Conservation (phyloP, 225 moss, liverwort and hornwort genomes). For the Lunularia cruciata region DNA sequence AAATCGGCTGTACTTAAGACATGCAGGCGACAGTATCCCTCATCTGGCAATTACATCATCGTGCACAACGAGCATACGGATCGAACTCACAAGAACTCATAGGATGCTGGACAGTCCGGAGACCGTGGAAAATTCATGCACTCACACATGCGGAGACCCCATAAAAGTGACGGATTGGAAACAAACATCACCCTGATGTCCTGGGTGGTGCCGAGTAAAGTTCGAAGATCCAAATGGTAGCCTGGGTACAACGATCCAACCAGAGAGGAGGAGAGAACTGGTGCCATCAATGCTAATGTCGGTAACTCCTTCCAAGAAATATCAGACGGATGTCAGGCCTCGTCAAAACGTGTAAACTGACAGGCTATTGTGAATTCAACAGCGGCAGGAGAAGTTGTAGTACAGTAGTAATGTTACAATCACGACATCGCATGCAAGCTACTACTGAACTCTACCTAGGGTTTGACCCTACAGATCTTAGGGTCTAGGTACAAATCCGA, state of each 20-base stretch:
- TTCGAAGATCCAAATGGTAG: background rate
- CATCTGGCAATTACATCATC: constrained; percentile 7
- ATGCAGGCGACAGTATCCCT: background rate
- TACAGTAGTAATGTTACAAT: no score
- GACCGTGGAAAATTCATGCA: background rate
- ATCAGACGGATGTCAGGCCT: constrained; percentile 5
- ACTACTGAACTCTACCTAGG: background rate
- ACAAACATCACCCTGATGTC: background rate
- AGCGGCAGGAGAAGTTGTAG: constrained; percentile 3
- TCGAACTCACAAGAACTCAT: background rate
- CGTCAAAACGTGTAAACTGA: background rate
- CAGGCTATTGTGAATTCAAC: no score
- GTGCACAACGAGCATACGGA: background rate
- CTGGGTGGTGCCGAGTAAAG: background rate
- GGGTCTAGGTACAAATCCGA: no score
- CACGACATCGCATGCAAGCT: background rate
- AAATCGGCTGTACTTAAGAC: background rate
- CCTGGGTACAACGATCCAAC: background rate
- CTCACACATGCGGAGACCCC: background rate
- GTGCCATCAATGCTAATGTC: background rate
- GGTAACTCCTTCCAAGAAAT: background rate
- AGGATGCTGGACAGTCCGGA: background rate
- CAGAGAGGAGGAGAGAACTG: background rate
- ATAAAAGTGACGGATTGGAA: background rate
- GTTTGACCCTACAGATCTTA: constrained; percentile 6